phyloP scores from a whole-genome alignment of 495 filamentous ascomycete genomes.

The Hamigera avellanea region DNA sequence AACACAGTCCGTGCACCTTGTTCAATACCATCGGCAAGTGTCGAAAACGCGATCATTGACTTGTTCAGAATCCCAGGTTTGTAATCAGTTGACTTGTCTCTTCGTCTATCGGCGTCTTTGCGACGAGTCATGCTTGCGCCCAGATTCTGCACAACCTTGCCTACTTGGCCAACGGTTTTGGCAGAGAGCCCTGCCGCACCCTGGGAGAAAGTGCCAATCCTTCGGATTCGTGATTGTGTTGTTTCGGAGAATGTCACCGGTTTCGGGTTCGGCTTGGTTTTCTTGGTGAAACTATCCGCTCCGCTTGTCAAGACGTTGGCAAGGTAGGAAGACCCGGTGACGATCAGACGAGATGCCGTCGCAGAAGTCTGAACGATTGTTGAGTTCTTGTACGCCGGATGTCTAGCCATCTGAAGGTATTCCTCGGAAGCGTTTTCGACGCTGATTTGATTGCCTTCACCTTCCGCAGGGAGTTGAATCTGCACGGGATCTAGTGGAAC shows the following conservation, averaged over 20 bases:
- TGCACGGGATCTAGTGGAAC: conserved; percentile 67
- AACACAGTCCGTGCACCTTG: conserved; percentile 69
- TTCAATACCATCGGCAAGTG: conserved; percentile 86
- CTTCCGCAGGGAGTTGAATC: conserved; percentile 69
- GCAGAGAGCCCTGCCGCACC: conserved; percentile 67
- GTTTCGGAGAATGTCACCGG: conserved; percentile 80
- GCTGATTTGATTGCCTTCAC: conserved; percentile 53
- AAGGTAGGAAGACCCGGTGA: conserved; percentile 70
- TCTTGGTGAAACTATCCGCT: conserved; percentile 72
- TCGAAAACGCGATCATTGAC: conserved; percentile 90
- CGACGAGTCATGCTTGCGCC: conserved; percentile 62
- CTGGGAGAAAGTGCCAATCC: conserved; percentile 69
- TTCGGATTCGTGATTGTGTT: conserved; percentile 74
- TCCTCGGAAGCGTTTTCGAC: conserved; percentile 69
- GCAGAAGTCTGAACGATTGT: conserved; percentile 83
- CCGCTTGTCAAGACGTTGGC: conserved; percentile 62
- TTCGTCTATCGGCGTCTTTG: conserved; percentile 43
- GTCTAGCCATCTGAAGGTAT: conserved; percentile 66
- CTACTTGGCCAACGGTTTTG: conserved; percentile 76
- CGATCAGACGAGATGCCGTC: conserved; percentile 82
- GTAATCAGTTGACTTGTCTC: conserved; percentile 50
- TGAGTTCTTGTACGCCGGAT: conserved; percentile 81
- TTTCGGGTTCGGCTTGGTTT: conserved; percentile 59
- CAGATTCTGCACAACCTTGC: conserved; percentile 72
- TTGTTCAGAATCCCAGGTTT: conserved; percentile 93